phyloP scores from a whole-genome alignment of 1,139 yeast species.

The Saccharomyces hybrid region DNA sequence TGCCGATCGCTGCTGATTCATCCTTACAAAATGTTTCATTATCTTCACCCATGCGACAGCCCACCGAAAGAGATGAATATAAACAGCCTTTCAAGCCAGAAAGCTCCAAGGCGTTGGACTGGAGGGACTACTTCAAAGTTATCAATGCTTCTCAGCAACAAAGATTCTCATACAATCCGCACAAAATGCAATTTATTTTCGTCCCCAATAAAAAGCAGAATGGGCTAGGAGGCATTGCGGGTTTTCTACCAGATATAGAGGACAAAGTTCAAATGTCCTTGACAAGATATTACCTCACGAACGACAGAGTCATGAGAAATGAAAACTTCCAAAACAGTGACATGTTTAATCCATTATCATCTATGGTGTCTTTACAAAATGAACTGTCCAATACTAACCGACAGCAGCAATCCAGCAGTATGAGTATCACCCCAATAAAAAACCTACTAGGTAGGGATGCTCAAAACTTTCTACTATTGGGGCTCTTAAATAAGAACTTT shows the following conservation, averaged over 20 bases:
- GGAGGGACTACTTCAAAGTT: slow-evolving; percentile 68
- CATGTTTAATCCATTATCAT: slow-evolving; percentile 33
- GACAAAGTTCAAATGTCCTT: slow-evolving; percentile 36
- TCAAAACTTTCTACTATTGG: slow-evolving; percentile 66
- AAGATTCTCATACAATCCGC: slow-evolving; percentile 52
- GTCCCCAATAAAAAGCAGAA: slow-evolving; percentile 10
- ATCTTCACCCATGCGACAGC: not conserved
- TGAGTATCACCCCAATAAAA: slow-evolving; percentile 56
- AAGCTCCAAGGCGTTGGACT: slow-evolving; percentile 38
- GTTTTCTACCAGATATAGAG: slow-evolving; percentile 29
- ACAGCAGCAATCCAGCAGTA: slow-evolving; percentile 6
- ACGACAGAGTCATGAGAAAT: slow-evolving; percentile 68
- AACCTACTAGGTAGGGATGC: slow-evolving; percentile 83
- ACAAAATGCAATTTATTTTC: slow-evolving; percentile 56
- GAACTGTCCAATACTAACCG: slow-evolving; percentile 18
- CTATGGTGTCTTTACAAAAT: slow-evolving; percentile 24
- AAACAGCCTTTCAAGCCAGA: not conserved
- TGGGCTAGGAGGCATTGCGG: slow-evolving; percentile 5
- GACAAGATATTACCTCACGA: slow-evolving; percentile 51
- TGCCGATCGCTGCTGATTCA: slow-evolving; percentile 1
- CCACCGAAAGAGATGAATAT: slow-evolving; percentile 11
- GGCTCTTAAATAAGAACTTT: slow-evolving; percentile 58
- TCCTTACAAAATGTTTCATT: not conserved
- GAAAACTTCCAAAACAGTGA: slow-evolving; percentile 46
- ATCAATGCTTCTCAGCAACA: slow-evolving; percentile 65